Percentiles rank a stretch among this genome's conserved stretches.
Evolutionary conservation across 306 rosid genomes (phyloP).

Genomic region (Prunus mira): DNA sequence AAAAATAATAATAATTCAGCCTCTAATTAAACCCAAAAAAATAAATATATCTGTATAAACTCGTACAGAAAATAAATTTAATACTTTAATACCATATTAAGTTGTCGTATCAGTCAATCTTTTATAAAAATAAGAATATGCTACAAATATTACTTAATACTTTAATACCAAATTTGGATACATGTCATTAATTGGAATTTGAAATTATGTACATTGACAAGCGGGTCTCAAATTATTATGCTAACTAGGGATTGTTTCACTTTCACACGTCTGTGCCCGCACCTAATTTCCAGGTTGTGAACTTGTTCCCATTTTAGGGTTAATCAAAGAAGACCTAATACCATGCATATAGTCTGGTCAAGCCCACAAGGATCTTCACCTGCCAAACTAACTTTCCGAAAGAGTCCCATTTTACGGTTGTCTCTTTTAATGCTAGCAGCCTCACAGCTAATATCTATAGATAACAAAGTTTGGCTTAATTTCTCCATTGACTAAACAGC

Average conservation of each 20-base stretch:
- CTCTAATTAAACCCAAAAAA: too few species aligned
- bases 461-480: too few species aligned
- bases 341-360: not conserved
- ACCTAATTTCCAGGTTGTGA: not conserved
- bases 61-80: not conserved
- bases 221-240: not conserved
- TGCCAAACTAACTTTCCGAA: not conserved
- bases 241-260: not conserved
- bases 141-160: too few species aligned
- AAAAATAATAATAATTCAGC: too few species aligned
- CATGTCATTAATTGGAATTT: too few species aligned
- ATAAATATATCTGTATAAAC: not conserved
- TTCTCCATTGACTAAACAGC: too few species aligned
- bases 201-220: not conserved
- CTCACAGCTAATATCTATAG: too few species aligned
- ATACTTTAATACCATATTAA: too few species aligned
- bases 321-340: not conserved
- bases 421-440: not conserved
- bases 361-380: not conserved
- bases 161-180: too few species aligned
- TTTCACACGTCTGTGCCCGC: not conserved
- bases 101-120: too few species aligned
- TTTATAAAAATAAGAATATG: too few species aligned
- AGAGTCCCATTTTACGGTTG: not conserved
- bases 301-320: not conserved